Evolutionary conservation across 2,329 filamentous ascomycete genomes (phyloP).

Genomic region (Aureobasidium subglaciale): DNA sequence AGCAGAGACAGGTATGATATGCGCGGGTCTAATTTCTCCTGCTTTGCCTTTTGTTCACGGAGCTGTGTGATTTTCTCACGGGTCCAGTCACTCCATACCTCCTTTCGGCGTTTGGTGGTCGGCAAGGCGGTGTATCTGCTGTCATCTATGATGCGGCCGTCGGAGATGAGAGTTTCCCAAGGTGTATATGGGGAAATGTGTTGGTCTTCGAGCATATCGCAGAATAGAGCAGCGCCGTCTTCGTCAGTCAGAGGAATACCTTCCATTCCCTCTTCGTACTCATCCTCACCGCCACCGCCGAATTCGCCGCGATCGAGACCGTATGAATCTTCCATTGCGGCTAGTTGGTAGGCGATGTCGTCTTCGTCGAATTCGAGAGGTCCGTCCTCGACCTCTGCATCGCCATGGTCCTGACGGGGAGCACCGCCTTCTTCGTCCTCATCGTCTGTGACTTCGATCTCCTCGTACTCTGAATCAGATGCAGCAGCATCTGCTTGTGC

Average conservation of each 20-base stretch:
- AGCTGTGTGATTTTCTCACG: slow-evolving; percentile 66
- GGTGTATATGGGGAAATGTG: slow-evolving; percentile 78
- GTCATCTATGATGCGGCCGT: slow-evolving; percentile 63
- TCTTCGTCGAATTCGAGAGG: slow-evolving; percentile 82
- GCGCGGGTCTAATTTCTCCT: slow-evolving; percentile 74
- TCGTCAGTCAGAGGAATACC: slow-evolving; percentile 64
- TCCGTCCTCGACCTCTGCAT: slow-evolving; percentile 37
- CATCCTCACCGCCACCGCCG: slow-evolving; percentile 50
- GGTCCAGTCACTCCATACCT: slow-evolving; percentile 80
- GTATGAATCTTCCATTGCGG: slow-evolving; percentile 81
- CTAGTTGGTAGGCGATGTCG: slow-evolving; percentile 87
- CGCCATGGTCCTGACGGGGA: slow-evolving; percentile 36
- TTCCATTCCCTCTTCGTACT: slow-evolving; percentile 65
- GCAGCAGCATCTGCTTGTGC: slow-evolving; percentile 28
- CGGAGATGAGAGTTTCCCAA: slow-evolving; percentile 82
- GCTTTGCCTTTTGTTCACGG: slow-evolving; percentile 63
- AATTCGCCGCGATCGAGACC: slow-evolving; percentile 71
- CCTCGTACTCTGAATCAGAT: slow-evolving; percentile 55
- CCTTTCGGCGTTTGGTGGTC: slow-evolving; percentile 73
- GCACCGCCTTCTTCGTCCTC: slow-evolving; percentile 40
- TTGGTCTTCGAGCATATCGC: slow-evolving; percentile 76
- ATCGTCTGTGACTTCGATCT: slow-evolving; percentile 63
- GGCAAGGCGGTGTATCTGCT: slow-evolving; percentile 74
- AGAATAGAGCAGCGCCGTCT: slow-evolving; percentile 72
- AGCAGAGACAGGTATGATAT: slow-evolving; percentile 79